Base-by-base conservation (phyloP, 129 eudicot genomes). In the Sambucus nigra region DNA sequence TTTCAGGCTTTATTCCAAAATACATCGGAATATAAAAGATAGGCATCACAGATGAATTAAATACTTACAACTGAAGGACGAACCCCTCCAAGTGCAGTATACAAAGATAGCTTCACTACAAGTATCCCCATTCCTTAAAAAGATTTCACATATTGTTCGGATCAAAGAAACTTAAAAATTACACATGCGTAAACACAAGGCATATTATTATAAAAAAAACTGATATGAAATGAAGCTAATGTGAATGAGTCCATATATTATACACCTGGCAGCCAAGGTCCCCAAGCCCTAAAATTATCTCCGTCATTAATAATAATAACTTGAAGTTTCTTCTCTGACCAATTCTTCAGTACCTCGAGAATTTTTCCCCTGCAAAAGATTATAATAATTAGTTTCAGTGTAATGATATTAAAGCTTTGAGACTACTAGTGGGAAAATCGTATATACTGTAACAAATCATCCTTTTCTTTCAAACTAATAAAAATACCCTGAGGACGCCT, bases 41-140 rank as follows among this genome's bases (percentile, higher is more conserved):
- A 51, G 15, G 25, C 17, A 51, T 10, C 20, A 23, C n/a, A 26
- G 38, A 12, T 44, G 14, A 23, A 7, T 57, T 25, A 53, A 41
- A 62, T 46, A 80, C 95, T 65, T 91, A 92, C 99, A 46, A 87
- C 91, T 38, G 99, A 92, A 61, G 99, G 99, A 68, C 91, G 87
- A 65, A 86, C 86, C 57, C 99, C 99, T 64, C 99, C 99, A 18
- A 92, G 91, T 29, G 99, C 99, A 16, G 99, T 79, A 68, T 92
- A 92, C 60, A 92, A 68, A 49, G 99, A 82, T 39, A 92, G 94
- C 76, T 92, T 92, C 28, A 96, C 99, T 40, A 92, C 91, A 29
- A 96, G 99, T 76, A 92, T 92, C 46, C 96, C 99, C 99, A 92
- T 92, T 58, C 99, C 99, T 96, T 92, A 76, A 27, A 20, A 52